Evolutionary conservation across 352 stramenopile genomes (phyloP).

Genomic region (Globisporangium parvum): DNA sequence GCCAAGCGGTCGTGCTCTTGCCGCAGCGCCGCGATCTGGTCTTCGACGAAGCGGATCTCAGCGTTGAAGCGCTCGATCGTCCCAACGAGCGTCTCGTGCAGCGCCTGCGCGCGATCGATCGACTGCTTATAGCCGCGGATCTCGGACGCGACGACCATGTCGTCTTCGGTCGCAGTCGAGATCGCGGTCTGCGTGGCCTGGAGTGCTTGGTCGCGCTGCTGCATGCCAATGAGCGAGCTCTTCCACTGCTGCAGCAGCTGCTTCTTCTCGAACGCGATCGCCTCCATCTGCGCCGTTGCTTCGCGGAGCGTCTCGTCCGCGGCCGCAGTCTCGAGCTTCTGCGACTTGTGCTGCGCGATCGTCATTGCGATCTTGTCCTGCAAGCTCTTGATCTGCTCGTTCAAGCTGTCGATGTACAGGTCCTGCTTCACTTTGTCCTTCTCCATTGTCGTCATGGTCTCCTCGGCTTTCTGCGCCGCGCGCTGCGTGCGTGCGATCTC

Average conservation of each 20-base stretch:
- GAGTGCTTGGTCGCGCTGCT: conserved; percentile 89
- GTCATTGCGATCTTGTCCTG: conserved; percentile 84
- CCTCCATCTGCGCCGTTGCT: conserved; percentile 87
- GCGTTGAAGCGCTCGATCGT: conserved; percentile 84
- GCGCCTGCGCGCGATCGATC: conserved; percentile 72
- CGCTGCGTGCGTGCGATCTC: conserved; percentile 91
- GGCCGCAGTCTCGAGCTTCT: conserved; percentile 81
- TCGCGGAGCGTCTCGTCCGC: conserved; percentile 87
- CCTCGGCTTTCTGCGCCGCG: conserved; percentile 92
- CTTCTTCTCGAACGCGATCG: conserved; percentile 93
- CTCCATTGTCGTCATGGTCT: conserved; percentile 89
- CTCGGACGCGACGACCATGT: conserved; percentile 79
- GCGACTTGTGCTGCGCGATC: conserved; percentile 74
- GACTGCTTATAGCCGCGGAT: conserved; percentile 85
- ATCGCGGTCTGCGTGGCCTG: conserved; percentile 85
- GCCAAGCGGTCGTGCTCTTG: conserved; percentile 70
- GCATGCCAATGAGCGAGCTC: conserved; percentile 88
- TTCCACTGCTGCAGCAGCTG: conserved; percentile 95
- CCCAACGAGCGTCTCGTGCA: conserved; percentile 80
- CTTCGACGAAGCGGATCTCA: conserved; percentile 67
- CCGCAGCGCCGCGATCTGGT: conserved; percentile 48
- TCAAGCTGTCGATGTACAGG: conserved; percentile 91
- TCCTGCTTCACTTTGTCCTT: conserved; percentile 94
- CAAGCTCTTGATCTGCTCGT: conserved; percentile 84
- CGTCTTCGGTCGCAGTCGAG: conserved; percentile 70